Conservation (phyloP, 495 filamentous ascomycete species). For the Daldinia childiae region DNA sequence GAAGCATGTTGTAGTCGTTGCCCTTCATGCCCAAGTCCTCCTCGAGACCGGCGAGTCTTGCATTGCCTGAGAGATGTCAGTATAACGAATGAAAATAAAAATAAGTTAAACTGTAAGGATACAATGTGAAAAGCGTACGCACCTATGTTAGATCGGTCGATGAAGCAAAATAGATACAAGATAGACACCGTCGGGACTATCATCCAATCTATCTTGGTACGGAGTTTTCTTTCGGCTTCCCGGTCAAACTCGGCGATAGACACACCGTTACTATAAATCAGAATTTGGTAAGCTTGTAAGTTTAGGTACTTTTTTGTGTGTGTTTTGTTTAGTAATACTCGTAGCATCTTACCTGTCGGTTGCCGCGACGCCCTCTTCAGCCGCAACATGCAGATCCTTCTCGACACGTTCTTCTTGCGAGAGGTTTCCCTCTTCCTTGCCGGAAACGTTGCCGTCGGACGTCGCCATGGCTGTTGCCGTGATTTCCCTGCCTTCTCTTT, state of each 20-base stretch:
- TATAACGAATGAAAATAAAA: no score
- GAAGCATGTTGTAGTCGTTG: constrained; percentile 74
- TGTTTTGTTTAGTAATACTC: no score
- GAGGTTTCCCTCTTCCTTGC: constrained; percentile 10
- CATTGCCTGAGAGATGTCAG: constrained; percentile 50
- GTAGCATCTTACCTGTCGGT: constrained; percentile 65
- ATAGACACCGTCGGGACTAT: constrained; percentile 65
- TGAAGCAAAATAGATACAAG: constrained; percentile 70
- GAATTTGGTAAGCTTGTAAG: background rate
- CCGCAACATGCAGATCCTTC: constrained; percentile 54
- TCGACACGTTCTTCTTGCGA: constrained; percentile 22
- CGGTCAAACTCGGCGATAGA: constrained; percentile 67
- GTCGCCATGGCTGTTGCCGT: background rate
- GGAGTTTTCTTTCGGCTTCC: constrained; percentile 65
- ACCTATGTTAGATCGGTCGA: constrained; percentile 73
- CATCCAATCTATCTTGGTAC: constrained; percentile 61
- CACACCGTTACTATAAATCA: constrained; percentile 58
- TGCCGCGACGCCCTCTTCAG: constrained; percentile 66
- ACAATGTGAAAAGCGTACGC: constrained; percentile 4
- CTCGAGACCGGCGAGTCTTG: constrained; percentile 67
- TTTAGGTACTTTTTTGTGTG: no score
- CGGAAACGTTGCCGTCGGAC: constrained; percentile 4
- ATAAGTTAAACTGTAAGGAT: background rate
- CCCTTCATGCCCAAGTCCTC: constrained; percentile 68
- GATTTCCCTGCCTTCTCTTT: background rate